Conservation (phyloP, 441 rosid species). For the Erysimum pusillum region DNA sequence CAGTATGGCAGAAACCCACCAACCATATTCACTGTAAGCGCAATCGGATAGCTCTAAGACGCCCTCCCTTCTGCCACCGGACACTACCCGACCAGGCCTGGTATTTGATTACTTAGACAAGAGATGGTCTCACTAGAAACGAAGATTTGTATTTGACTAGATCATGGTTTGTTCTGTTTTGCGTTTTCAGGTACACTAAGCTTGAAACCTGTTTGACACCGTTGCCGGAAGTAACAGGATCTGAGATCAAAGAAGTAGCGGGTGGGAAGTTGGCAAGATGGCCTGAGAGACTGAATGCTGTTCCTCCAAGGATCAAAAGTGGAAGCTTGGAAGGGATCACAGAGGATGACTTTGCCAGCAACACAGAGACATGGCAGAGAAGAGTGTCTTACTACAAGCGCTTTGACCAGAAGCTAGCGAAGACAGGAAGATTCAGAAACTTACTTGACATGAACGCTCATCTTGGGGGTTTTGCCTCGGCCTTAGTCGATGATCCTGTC, state of each 20-base stretch:
- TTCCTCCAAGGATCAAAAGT: slow-evolving; percentile 65
- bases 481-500: slow-evolving; percentile 58
- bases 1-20: slow-evolving; percentile 73
- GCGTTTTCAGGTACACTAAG: slow-evolving; percentile 60
- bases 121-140: slow-evolving; percentile 11
- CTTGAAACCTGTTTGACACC: slow-evolving; percentile 65
- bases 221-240: slow-evolving; percentile 56
- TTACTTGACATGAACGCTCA: slow-evolving; percentile 73
- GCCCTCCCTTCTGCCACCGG: slow-evolving; percentile 58
- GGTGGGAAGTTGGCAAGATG: slow-evolving; percentile 63
- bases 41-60: slow-evolving; percentile 56
- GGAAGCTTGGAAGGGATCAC: slow-evolving; percentile 57
- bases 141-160: slow-evolving; percentile 1
- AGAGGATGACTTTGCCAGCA: slow-evolving; percentile 41
- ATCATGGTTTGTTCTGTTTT: slow-evolving; percentile 19
- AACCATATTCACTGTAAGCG: slow-evolving; percentile 67
- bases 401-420: slow-evolving; percentile 55
- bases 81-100: slow-evolving; percentile 69
- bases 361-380: slow-evolving; percentile 59
- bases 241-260: slow-evolving; percentile 52
- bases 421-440: slow-evolving; percentile 63
- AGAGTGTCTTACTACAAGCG: slow-evolving; percentile 61
- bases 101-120: slow-evolving; percentile 43
- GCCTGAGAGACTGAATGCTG: slow-evolving; percentile 63
- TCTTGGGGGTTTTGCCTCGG: slow-evolving; percentile 70